Evolutionary conservation across 164 flowering plant genomes (phyloP).

Genomic region (Magnolia kwangsiensis): DNA sequence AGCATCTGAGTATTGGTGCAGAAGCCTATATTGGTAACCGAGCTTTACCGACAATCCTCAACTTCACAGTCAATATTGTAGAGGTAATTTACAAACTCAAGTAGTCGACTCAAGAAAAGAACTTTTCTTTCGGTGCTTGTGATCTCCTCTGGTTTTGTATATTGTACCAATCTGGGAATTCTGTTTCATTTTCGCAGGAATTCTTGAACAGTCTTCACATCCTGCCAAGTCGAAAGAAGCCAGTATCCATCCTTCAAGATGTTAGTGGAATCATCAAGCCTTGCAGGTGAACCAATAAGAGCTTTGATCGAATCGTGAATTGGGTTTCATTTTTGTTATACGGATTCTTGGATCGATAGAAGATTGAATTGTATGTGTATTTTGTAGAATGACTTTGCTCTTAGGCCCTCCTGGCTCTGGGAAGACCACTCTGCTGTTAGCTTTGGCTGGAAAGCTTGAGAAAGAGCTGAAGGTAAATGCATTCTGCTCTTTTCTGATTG

Average conservation of each 20-base stretch:
- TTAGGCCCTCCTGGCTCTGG: constrained; percentile 66
- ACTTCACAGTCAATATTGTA: constrained; percentile 36
- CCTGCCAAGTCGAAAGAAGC: constrained; percentile 43
- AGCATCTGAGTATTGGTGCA: constrained; percentile 44
- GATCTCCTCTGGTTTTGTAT: background rate
- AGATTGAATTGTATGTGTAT: background rate
- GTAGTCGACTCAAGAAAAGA: background rate
- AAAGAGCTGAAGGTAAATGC: constrained; percentile 14
- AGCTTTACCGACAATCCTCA: constrained; percentile 54
- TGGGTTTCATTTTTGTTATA: background rate
- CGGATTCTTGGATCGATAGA: background rate
- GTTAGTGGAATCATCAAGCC: constrained; percentile 74
- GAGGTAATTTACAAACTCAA: constrained; percentile 35
- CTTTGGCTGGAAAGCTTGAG: constrained; percentile 44
- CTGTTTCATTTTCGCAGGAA: constrained; percentile 26
- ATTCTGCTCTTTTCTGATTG: background rate
- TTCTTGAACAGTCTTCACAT: constrained; percentile 35
- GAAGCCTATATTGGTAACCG: constrained; percentile 53
- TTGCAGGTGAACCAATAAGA: constrained; percentile 31
- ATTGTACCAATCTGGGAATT: background rate
- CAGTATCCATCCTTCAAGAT: constrained; percentile 51
- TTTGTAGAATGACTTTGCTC: constrained; percentile 54
- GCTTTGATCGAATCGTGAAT: background rate
- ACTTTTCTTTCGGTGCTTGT: background rate
- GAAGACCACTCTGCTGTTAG: constrained; percentile 50